Conservation (phyloP, 2,329 filamentous ascomycete species). For the Aspergillus ustus region DNA sequence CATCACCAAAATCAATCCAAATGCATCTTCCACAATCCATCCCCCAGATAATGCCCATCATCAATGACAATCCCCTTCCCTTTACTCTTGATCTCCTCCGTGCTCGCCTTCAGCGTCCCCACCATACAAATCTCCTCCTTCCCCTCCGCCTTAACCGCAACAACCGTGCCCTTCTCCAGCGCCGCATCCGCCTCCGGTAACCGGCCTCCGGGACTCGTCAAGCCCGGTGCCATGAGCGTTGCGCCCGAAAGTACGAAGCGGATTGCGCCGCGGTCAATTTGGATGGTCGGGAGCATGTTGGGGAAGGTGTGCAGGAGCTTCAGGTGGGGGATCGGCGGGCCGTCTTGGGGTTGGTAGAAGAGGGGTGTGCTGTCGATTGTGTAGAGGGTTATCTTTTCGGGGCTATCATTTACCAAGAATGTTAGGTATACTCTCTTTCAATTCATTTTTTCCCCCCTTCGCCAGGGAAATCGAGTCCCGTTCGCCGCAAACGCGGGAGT, state of each 20-base stretch:
- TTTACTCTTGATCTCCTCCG: constrained; percentile 89
- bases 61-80: constrained; percentile 95
- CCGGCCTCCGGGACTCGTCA: constrained; percentile 81
- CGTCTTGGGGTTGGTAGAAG: constrained; percentile 86
- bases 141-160: constrained; percentile 89
- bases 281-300: constrained; percentile 77
- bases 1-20: constrained; percentile 53
- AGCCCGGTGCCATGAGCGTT: constrained; percentile 91
- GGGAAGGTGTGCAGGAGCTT: constrained; percentile 89
- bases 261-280: constrained; percentile 94
- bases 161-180: constrained; percentile 78
- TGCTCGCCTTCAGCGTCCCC: constrained; percentile 80
- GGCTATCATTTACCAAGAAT: constrained; percentile 48
- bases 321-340: constrained; percentile 83
- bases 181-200: constrained; percentile 70
- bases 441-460: too few species aligned
- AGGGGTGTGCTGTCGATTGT: constrained; percentile 76
- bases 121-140: constrained; percentile 91
- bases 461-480: too few species aligned
- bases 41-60: constrained; percentile 89
- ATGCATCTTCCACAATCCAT: constrained; percentile 84
- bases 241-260: constrained; percentile 94
- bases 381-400: constrained; percentile 89
- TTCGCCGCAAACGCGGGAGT: background rate
- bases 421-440: background rate